Evolutionary conservation across 2,329 filamentous ascomycete genomes (phyloP).

Genomic region (Colletotrichum higginsianum): DNA sequence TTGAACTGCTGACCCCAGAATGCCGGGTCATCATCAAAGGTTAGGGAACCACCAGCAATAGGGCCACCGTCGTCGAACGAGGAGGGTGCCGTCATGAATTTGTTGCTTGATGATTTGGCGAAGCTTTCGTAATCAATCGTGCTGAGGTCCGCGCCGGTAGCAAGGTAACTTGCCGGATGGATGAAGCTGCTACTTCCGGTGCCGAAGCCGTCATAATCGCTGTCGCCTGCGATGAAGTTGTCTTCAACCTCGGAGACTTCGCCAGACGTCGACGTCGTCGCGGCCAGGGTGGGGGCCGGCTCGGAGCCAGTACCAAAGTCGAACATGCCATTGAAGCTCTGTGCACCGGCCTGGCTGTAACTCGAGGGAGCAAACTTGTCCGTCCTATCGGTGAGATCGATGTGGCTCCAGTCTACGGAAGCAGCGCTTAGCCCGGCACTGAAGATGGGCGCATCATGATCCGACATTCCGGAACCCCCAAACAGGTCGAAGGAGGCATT

Average conservation of each 20-base stretch:
- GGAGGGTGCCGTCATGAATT: slow-evolving; percentile 58
- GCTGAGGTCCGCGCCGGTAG: slow-evolving; percentile 63
- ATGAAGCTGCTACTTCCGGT: slow-evolving; percentile 60
- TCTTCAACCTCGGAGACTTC: slow-evolving; percentile 79
- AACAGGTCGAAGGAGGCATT: slow-evolving; percentile 68
- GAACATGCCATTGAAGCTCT: slow-evolving; percentile 66
- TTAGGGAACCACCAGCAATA: slow-evolving; percentile 59
- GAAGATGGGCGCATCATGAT: slow-evolving; percentile 71
- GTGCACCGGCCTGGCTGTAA: slow-evolving; percentile 67
- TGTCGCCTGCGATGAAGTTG: slow-evolving; percentile 62
- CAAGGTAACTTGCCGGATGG: slow-evolving; percentile 48
- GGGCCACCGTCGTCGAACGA: slow-evolving; percentile 57
- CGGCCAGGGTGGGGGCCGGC: slow-evolving; percentile 68
- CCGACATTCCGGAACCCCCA: slow-evolving; percentile 60
- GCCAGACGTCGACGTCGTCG: slow-evolving; percentile 74
- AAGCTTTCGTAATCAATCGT: slow-evolving; percentile 71
- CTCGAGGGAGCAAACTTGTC: slow-evolving; percentile 67
- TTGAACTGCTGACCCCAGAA: slow-evolving; percentile 66
- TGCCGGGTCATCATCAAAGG: slow-evolving; percentile 66
- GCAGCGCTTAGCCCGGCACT: slow-evolving; percentile 73
- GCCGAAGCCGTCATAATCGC: slow-evolving; percentile 64
- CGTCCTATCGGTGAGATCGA: slow-evolving; percentile 62
- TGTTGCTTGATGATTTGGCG: slow-evolving; percentile 64
- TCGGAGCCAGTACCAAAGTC: slow-evolving; percentile 69
- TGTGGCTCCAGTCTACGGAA: slow-evolving; percentile 63